A percentile compares a stretch with the other conserved stretches of the same genome.
Evolutionary conservation across 2,329 filamentous ascomycete genomes (phyloP).

Genomic region (Phialophora verrucosa): DNA sequence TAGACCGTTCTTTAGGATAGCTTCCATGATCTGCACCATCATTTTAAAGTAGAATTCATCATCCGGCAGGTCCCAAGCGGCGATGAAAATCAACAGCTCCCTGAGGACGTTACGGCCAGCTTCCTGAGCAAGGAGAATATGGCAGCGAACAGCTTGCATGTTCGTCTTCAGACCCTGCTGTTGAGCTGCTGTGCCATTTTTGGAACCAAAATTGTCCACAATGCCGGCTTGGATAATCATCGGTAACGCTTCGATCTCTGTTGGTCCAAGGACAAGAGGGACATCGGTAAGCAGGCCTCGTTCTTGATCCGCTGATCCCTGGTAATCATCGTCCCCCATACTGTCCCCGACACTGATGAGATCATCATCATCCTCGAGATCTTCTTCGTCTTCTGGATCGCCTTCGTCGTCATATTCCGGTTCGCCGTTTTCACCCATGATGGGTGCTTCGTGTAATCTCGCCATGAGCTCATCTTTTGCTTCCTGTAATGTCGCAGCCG

Average conservation of each 20-base stretch:
- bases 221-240: conserved; percentile 98
- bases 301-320: conserved; percentile 58
- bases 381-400: conserved; percentile 44
- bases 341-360: conserved; percentile 52
- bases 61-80: conserved; percentile 94
- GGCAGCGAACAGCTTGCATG: conserved; percentile 86
- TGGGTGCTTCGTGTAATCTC: conserved; percentile 52
- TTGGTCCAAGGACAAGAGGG: conserved; percentile 89
- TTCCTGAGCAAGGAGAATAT: conserved; percentile 86
- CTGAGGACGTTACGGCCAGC: conserved; percentile 87
- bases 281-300: conserved; percentile 90
- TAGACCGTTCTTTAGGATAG: conserved; percentile 84
- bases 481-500: conserved; percentile 57
- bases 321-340: conserved; percentile 57
- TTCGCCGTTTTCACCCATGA: conserved; percentile 46
- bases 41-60: conserved; percentile 95
- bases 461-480: conserved; percentile 59
- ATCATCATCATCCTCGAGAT: conserved; percentile 51
- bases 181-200: conserved; percentile 47
- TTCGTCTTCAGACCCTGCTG: conserved; percentile 66
- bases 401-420: conserved; percentile 55
- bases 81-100: conserved; percentile 93
- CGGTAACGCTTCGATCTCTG: conserved; percentile 92
- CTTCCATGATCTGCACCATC: conserved; percentile 93
- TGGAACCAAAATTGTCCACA: conserved; percentile 75